Conservation (phyloP, 768 basidiomycete genomes). For the Pilatotrama ljubarskyi region DNA sequence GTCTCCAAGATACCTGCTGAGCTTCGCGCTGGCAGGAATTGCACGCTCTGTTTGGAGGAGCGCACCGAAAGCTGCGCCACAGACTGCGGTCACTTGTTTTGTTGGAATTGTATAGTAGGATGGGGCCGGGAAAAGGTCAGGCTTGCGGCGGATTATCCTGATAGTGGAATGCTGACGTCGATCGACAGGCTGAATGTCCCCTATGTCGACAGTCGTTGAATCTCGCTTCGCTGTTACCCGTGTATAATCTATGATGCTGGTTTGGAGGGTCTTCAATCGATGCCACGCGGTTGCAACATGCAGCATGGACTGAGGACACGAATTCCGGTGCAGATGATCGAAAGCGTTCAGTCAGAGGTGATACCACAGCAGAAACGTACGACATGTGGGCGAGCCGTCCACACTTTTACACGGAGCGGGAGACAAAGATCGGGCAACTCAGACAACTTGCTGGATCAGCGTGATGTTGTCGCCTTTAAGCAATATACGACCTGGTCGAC, state of each 20-base stretch:
- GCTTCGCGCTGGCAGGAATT: conserved; percentile 61
- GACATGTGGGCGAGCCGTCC: conserved; percentile 17
- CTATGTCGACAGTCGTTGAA: conserved; percentile 78
- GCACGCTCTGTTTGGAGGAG: conserved; percentile 85
- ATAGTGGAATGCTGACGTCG: background rate
- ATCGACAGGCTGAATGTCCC: conserved; percentile 77
- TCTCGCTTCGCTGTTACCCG: conserved; percentile 68
- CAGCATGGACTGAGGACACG: background rate
- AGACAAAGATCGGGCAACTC: conserved; percentile 7
- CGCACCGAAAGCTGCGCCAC: conserved; percentile 80
- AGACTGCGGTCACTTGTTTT: conserved; percentile 88
- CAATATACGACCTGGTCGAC: conserved; percentile 78
- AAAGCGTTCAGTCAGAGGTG: conserved; percentile 22
- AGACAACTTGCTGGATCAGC: conserved; percentile 77
- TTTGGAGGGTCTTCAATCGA: conserved; percentile 2
- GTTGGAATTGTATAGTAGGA: conserved; percentile 86
- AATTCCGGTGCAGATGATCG: conserved; percentile 5
- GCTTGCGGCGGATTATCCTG: background rate
- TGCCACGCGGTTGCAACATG: background rate
- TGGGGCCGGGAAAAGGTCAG: conserved; percentile 86
- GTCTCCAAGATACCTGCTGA: conserved; percentile 53
- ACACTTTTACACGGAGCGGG: conserved; percentile 24
- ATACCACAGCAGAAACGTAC: conserved; percentile 26
- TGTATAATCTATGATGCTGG: conserved; percentile 71
- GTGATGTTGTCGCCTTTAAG: conserved; percentile 99